Evolutionary conservation across 305 asterid species (phyloP).

Genomic region (Ilex paraguariensis): DNA sequence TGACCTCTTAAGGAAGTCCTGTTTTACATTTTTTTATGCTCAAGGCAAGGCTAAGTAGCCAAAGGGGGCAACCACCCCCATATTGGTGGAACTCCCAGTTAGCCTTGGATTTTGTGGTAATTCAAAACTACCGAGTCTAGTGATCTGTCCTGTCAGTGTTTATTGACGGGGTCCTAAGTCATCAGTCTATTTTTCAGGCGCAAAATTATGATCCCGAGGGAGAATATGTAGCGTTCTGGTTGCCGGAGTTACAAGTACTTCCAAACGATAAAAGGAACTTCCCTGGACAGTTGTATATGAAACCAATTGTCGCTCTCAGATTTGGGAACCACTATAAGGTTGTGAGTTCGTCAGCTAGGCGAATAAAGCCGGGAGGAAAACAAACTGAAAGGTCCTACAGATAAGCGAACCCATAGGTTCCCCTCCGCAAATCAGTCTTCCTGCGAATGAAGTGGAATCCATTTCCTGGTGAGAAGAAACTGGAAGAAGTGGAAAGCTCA

Average conservation of each 20-base stretch:
- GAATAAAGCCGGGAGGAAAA: conserved; percentile 23
- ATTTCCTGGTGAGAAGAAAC: no score
- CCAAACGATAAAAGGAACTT: conserved; percentile 65
- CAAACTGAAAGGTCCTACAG: conserved; percentile 25
- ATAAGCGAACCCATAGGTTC: conserved; percentile 23
- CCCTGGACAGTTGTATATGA: conserved; percentile 60
- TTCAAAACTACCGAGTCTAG: no score
- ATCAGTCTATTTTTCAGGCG: conserved; percentile 39
- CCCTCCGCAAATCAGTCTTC: background rate
- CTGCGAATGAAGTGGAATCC: no score
- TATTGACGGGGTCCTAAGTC: no score
- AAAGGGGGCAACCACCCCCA: no score
- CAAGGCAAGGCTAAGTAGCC: no score
- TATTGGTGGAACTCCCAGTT: no score
- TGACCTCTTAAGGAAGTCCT: no score
- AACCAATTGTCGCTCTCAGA: conserved; percentile 65
- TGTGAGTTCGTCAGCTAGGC: conserved; percentile 24
- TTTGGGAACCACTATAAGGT: conserved; percentile 42
- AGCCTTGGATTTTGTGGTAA: no score
- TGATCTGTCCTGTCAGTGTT: no score
- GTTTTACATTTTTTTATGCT: no score
- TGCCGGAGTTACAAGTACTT: conserved; percentile 56
- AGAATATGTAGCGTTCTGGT: conserved; percentile 76
- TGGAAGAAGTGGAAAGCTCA: no score
- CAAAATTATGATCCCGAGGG: conserved; percentile 89